Conservation (phyloP, 2,329 filamentous ascomycete species). For the Orbilia brochopaga region DNA sequence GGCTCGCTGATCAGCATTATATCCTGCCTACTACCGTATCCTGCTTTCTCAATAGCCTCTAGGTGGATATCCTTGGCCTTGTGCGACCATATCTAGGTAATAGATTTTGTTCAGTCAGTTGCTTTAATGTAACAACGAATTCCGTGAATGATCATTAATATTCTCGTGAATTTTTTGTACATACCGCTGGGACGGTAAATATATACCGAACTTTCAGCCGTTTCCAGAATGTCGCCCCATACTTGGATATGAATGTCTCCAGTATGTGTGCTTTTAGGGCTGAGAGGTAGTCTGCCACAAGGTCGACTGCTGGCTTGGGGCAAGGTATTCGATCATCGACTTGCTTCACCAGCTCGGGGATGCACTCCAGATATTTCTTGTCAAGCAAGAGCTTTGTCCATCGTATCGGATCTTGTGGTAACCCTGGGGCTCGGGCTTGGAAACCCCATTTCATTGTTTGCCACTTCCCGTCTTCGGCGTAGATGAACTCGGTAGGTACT, state of each 20-base stretch:
- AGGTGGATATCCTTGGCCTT: constrained; percentile 24
- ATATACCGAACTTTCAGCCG: constrained; percentile 2
- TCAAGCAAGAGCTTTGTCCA: constrained; percentile 23
- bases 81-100: constrained; percentile 33
- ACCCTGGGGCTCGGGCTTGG: neutral
- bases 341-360: constrained; percentile 6
- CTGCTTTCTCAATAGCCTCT: constrained; percentile 13
- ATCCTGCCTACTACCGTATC: constrained; percentile 12
- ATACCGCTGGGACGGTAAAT: constrained; percentile 20
- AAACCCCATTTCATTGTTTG: constrained; percentile 25
- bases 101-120: too few relatives aligned
- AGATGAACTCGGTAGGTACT: constrained; percentile 20
- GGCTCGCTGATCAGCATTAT: constrained; percentile 23
- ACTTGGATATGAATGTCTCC: neutral
- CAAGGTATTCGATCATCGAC: neutral
- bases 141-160: neutral
- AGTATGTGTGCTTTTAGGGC: constrained; percentile 8
- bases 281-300: constrained; percentile 15
- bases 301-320: constrained; percentile 3
- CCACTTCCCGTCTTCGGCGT: constrained; percentile 15
- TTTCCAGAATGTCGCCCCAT: constrained; percentile 5
- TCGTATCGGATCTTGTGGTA: neutral
- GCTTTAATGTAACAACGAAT: too few relatives aligned
- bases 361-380: constrained; percentile 1
- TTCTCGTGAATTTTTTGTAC: neutral